A percentile compares a stretch with the other conserved stretches of the same genome.
These are phyloP conservation scores for Rutstroemia sp. DNA, from an alignment of 2,329 filamentous ascomycete species.

Conservation along the genomic window DNA sequence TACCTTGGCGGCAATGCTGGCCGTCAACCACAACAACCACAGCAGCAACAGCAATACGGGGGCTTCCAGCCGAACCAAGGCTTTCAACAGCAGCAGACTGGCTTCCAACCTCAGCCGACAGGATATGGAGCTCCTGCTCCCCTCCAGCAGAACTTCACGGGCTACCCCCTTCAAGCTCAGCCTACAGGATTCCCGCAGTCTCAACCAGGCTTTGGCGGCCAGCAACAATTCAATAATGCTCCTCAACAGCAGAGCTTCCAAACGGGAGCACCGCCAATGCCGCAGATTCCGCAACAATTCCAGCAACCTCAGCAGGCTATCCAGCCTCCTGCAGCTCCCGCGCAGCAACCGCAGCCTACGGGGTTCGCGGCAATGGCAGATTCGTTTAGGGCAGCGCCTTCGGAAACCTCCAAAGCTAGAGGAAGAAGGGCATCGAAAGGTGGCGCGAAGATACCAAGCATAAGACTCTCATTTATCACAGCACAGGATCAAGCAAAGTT, in stretches of 20 bases:
- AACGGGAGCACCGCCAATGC: constrained; percentile 28
- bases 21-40: constrained; percentile 39
- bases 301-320: constrained; percentile 28
- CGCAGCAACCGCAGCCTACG: constrained; percentile 59
- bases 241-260: constrained; percentile 37
- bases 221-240: constrained; percentile 39
- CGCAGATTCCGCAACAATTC: constrained; percentile 29
- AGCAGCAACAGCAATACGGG: constrained; percentile 28
- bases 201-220: constrained; percentile 48
- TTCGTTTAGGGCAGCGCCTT: constrained; percentile 49
- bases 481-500: constrained; percentile 94
- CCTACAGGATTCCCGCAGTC: constrained; percentile 47
- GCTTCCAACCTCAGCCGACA: constrained; percentile 20
- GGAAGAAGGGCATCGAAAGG: constrained; percentile 43
- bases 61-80: constrained; percentile 7
- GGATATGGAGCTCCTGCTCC: constrained; percentile 27
- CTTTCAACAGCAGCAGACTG: constrained; percentile 19
- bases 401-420: constrained; percentile 34
- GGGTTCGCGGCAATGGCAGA: constrained; percentile 61
- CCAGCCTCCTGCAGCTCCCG: constrained; percentile 46
- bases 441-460: constrained; percentile 79
- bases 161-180: constrained; percentile 28
- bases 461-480: constrained; percentile 91
- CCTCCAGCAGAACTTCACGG: constrained; percentile 27
- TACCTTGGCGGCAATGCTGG: constrained; percentile 74